Conservation (phyloP, 2,329 filamentous ascomycete species). For the Hymenoscyphus repandus region DNA sequence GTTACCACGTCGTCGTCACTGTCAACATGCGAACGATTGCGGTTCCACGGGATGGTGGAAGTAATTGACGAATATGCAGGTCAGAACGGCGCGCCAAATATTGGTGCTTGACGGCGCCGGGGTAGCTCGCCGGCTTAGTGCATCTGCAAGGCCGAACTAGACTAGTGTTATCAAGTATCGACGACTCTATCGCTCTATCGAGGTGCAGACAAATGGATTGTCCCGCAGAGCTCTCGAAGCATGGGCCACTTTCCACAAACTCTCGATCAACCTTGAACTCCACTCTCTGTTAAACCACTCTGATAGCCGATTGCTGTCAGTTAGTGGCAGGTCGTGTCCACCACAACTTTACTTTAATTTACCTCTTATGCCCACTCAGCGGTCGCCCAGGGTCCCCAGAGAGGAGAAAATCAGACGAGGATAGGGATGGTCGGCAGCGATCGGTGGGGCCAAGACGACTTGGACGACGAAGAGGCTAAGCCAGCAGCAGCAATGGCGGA, state of each 20-base stretch:
- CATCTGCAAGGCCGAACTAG: constrained; percentile 12
- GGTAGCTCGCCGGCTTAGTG: constrained; percentile 4
- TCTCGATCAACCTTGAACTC: not conserved
- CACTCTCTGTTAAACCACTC: not conserved
- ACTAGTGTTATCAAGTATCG: constrained; percentile 10
- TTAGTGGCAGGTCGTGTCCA: not conserved
- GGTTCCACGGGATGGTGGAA: constrained; percentile 4
- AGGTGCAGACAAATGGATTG: constrained; percentile 10
- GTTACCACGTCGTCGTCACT: not conserved
- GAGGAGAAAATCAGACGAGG: not conserved
- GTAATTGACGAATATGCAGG: constrained; percentile 5
- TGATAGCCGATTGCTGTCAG: not conserved
- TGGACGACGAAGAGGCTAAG: constrained; percentile 11
- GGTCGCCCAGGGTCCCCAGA: not conserved
- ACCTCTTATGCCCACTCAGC: not conserved
- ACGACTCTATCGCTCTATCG: constrained; percentile 11
- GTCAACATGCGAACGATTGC: not conserved
- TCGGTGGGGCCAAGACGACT: not conserved
- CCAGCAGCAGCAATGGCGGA: constrained; percentile 2
- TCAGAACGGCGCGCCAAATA: constrained; percentile 1
- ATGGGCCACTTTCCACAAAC: constrained; percentile 10
- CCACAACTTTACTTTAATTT: not conserved
- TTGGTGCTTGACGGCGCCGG: constrained; percentile 1
- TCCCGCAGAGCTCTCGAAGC: constrained; percentile 19
- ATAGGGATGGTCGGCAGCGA: not conserved